Base-by-base conservation (phyloP, 495 filamentous ascomycete species). In the Hamigera avellanea region DNA sequence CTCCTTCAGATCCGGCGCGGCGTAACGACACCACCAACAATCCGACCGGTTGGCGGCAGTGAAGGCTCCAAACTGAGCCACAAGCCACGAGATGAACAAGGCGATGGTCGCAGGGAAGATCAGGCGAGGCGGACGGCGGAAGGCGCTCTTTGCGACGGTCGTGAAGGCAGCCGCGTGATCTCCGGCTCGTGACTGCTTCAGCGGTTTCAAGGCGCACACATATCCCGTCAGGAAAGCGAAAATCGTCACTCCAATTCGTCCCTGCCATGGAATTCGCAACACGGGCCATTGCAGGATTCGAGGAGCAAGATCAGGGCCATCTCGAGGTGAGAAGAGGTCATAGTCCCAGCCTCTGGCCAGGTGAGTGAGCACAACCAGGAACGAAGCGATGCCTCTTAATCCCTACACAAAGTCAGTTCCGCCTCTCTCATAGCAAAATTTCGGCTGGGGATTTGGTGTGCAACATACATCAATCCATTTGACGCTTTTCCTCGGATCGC, bases 151-250 rank as follows among this genome's bases (percentile, higher is more conserved):
- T 26, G 70, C 66, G 32, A 82, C 52, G 14, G 69, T 65, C 1
- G 55, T 60, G 28, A 78, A 69, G 13, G 74, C 69, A 0, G 50
- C 64, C 19, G 73, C 55, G 19, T 53, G 52, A 34, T 75, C 65
- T 21, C 77, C 75, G 17, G 67, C 64, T 10, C 71, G 70, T 23
- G 62, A 61, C 34, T 74, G 67, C 33, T 76, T 75, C 27, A 82
- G 53, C 1, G 78, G 76, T 50, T 80, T 80, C 27, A 82, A 51
- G 6, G 76, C 73, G 49, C 75, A 79, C 16, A 82, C 76, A 43
- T 79, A 82, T 33, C 76, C 78, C 13, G 78, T 78, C 27, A 82
- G 63, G 40, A 82, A 70, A 33, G 71, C 65, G 61, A 82, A 82
- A 36, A 79, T 74, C 19, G 75, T 69, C 14, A 82, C 75, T 33